phyloP scores from a whole-genome alignment of 768 basidiomycete genomes.

The Xanthoconium stramineum region DNA sequence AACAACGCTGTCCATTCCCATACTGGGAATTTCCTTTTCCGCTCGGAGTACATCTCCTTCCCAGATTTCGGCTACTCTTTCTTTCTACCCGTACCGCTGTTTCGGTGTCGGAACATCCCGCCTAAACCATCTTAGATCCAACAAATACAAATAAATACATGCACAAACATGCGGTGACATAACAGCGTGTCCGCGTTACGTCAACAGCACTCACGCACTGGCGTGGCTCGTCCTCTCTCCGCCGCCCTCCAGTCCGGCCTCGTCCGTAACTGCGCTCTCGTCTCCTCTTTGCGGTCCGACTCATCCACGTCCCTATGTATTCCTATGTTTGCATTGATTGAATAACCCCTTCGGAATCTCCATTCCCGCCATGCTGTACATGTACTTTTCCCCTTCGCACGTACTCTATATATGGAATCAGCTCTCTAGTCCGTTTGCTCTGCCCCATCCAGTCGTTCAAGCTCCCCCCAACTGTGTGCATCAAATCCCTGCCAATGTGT shows the following conservation, averaged over 20 bases:
- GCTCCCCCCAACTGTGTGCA: neutral
- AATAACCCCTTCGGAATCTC: slow-evolving; percentile 7
- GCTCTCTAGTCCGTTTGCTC: neutral
- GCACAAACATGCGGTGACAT: slow-evolving; percentile 28
- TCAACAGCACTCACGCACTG: slow-evolving; percentile 32
- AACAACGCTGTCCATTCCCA: slow-evolving; percentile 28
- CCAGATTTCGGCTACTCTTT: slow-evolving; percentile 39
- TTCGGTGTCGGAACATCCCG: slow-evolving; percentile 35
- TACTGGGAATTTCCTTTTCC: slow-evolving; percentile 23
- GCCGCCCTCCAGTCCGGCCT: slow-evolving; percentile 7
- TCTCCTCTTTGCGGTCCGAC: neutral
- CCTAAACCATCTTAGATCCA: slow-evolving; percentile 29
- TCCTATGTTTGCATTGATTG: slow-evolving; percentile 6
- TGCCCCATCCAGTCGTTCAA: neutral
- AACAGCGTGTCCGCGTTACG: slow-evolving; percentile 33
- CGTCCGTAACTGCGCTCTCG: slow-evolving; percentile 13
- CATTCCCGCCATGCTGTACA: slow-evolving; percentile 8
- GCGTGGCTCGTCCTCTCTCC: neutral
- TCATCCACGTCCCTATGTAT: neutral
- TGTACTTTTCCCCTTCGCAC: neutral
- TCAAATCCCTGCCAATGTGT: neutral
- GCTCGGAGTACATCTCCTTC: slow-evolving; percentile 27
- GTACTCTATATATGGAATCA: slow-evolving; percentile 11
- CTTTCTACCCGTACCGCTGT: slow-evolving; percentile 33
- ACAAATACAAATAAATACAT: slow-evolving; percentile 9